Conservation (phyloP, 345 rosid species). For the Aurinia saxatilis region DNA sequence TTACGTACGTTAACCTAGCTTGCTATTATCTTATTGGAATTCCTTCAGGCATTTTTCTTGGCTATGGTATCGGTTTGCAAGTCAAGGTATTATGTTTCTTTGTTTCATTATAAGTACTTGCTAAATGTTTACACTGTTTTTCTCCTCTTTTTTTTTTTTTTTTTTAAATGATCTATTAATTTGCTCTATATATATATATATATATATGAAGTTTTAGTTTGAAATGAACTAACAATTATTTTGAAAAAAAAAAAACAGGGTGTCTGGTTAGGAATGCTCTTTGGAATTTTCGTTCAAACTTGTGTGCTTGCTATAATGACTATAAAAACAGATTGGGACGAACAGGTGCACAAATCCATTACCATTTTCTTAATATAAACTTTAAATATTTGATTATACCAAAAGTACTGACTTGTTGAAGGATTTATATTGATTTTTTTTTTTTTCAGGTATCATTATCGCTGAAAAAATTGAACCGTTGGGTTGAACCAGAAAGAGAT, state of each 20-base stretch:
- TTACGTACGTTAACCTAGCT: constrained; percentile 55
- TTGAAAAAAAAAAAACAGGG: constrained; percentile 26
- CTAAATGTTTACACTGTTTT: too few species aligned
- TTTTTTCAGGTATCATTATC: not conserved
- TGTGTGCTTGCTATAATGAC: constrained; percentile 29
- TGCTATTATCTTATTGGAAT: constrained; percentile 69
- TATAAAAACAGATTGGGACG: constrained; percentile 25
- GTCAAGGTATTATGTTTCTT: constrained; percentile 53
- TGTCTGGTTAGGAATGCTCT: constrained; percentile 71
- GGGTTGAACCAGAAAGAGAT: constrained; percentile 15
- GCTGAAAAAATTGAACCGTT: constrained; percentile 3
- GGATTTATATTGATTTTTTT: too few species aligned
- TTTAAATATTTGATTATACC: not conserved
- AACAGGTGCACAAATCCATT: constrained; percentile 14
- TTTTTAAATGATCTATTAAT: too few species aligned
- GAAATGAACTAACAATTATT: too few species aligned
- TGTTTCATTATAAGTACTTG: not conserved
- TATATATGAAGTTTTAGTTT: too few species aligned
- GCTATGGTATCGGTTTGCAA: constrained; percentile 41
- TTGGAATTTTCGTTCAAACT: constrained; percentile 47
- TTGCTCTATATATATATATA: too few species aligned
- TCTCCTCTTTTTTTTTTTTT: too few species aligned
- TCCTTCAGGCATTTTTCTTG: constrained; percentile 57
- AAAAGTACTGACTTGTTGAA: not conserved
- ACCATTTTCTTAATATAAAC: not conserved